Evolutionary conservation across 2,329 filamentous ascomycete genomes (phyloP).

Genomic region (Rhinocladiella mackenziei): DNA sequence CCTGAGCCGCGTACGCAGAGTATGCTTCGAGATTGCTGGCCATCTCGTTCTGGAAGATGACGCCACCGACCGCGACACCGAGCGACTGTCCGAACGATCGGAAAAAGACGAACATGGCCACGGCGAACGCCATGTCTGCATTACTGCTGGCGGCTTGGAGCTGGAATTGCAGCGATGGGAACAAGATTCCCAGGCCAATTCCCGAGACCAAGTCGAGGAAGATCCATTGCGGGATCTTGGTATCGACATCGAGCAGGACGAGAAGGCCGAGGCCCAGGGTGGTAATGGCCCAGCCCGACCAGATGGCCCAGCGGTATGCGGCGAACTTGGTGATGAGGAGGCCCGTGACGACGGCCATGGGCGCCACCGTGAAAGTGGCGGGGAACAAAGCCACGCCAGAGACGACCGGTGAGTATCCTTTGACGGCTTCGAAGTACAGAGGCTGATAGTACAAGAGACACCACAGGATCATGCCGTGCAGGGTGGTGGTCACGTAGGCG

Average conservation of each 20-base stretch:
- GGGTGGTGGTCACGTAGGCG: constrained; percentile 51
- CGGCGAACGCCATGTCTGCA: constrained; percentile 57
- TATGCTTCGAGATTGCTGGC: constrained; percentile 48
- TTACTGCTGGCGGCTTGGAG: constrained; percentile 59
- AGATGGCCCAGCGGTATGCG: constrained; percentile 58
- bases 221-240: constrained; percentile 47
- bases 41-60: constrained; percentile 66
- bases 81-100: constrained; percentile 62
- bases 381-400: constrained; percentile 57
- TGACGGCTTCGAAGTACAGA: constrained; percentile 43
- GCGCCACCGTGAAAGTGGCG: constrained; percentile 60
- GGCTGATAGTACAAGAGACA: constrained; percentile 55
- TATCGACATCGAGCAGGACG: constrained; percentile 24
- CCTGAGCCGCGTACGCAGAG: constrained; percentile 47
- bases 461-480: constrained; percentile 53
- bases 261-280: constrained; percentile 58
- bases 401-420: constrained; percentile 52
- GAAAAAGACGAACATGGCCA: constrained; percentile 65
- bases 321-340: constrained; percentile 54
- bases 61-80: constrained; percentile 63
- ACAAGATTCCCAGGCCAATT: constrained; percentile 64
- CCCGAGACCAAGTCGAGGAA: constrained; percentile 58
- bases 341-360: constrained; percentile 56
- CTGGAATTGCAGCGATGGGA: constrained; percentile 58
- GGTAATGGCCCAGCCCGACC: constrained; percentile 58